Base-by-base conservation (phyloP, 2,329 filamentous ascomycete species). In the Mollisia scopiformis region DNA sequence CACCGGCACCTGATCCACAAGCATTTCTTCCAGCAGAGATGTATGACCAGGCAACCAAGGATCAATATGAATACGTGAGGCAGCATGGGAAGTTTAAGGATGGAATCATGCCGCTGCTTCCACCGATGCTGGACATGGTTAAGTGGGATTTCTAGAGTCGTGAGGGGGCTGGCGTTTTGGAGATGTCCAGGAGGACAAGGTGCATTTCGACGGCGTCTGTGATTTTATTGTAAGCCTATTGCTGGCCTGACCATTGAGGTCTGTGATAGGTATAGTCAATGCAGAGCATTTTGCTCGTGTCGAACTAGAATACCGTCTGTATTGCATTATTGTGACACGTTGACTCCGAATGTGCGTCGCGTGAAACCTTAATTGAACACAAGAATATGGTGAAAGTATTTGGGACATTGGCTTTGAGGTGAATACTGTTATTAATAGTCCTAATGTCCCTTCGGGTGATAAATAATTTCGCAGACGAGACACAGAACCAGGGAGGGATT, bases 51-150 rank as follows among this genome's bases (percentile, higher is more conserved):
- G 82, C 81, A 59, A 82, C 85, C 21, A 84, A 84, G 70, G 80
- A 79, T 37, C 82, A 85, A 49, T 96, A 93, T 77, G 78, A 80
- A 61, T 80, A 82, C 47, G 87, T 93, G 72, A 78, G 82, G 49
- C 80, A 85, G 64, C 84, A 84, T 21, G 91, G 91, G 0, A 75
- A 74, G 31, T 97, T 96, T 74, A 81, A 84, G 43, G 86, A 86
- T 35, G 89, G 88, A 0, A 69, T 87, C 6, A 89, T 97, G 78
- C 93, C 93, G 0, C 82, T 89, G 68, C 77, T 92, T 49, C 91
- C 93, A 21, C 93, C 93, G 0, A 88, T 88, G 75, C 82, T 86
- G 63, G 92, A 94, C 71, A 94, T 88, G 80, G 88, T 87, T 66
- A 75, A 78, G 28, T 94, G 89, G 84, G 86, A 92, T 71, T 88